Conservation (phyloP, 352 stramenopile genomes). For the Aphanomyces cochlioides region DNA sequence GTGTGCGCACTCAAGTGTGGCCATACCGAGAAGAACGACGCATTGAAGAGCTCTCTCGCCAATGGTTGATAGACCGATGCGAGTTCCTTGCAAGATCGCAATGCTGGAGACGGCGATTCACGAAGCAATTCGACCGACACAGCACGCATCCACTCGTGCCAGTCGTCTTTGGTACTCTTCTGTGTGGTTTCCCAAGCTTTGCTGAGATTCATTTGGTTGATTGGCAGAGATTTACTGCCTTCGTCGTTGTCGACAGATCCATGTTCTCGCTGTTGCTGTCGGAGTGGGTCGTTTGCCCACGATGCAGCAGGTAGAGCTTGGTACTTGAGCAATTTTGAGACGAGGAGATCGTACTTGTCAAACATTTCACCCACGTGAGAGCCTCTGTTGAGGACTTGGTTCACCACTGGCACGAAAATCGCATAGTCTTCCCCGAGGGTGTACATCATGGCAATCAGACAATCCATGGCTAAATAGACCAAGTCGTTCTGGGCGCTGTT, state of each 20-base stretch:
- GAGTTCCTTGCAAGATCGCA: conserved; percentile 94
- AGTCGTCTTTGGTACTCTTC: conserved; percentile 91
- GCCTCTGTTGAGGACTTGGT: conserved; percentile 70
- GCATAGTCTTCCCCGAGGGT: conserved; percentile 86
- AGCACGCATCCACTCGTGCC: conserved; percentile 98
- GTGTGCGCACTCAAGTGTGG: conserved; percentile 89
- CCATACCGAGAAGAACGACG: conserved; percentile 99
- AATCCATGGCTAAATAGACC: conserved; percentile 85
- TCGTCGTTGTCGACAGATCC: not conserved
- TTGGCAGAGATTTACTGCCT: conserved; percentile 61
- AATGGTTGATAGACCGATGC: conserved; percentile 98
- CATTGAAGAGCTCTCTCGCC: conserved; percentile 97
- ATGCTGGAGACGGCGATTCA: conserved; percentile 93
- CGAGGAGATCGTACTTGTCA: conserved; percentile 80
- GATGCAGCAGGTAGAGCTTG: conserved; percentile 77
- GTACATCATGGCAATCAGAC: conserved; percentile 85
- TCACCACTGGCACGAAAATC: conserved; percentile 85
- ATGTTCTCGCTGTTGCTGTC: conserved; percentile 30
- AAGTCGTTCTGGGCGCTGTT: conserved; percentile 60
- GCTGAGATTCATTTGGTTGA: conserved; percentile 78
- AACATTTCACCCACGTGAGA: conserved; percentile 78
- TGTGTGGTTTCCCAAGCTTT: conserved; percentile 85
- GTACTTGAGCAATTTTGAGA: conserved; percentile 86
- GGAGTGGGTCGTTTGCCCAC: conserved; percentile 72
- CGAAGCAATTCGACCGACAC: conserved; percentile 97